Evolutionary conservation across 192 early-diverging fungal species (phyloP), one percentile per base, ranked within the genome.

Genomic region (Coemansia sp.): DNA sequence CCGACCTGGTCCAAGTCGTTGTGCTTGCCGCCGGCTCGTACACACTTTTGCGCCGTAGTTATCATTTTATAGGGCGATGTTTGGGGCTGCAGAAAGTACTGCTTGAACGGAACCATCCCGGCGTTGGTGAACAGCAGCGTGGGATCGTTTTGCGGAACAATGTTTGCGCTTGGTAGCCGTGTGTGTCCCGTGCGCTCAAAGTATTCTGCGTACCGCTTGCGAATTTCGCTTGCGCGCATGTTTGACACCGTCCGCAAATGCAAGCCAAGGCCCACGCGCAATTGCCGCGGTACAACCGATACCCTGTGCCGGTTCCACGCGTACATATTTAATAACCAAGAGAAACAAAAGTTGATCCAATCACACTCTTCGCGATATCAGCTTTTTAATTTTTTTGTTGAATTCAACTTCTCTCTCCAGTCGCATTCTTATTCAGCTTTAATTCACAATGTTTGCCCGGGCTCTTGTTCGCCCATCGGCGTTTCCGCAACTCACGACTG

Each of bases 1-100:
- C 97, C 97, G 12, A 97, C 95, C 79, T 98, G 94, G 58, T 98
- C 95, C 65, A 98, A 84, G 81, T 98, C 97, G 71, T 98, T 98
- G 78, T 99, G 97, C 80, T 99, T 99, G 55, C 97, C 97, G 57
- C 77, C 97, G 11, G 97, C 97, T 62, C 97, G 86, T 59, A 99
- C 94, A 80, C 97, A 99, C 82, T 98, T 98, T 86, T 99, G 97
- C 19, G 90, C 89, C 70, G 95, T 95, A 63, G 92, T 94, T 39
- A 88, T 89, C 71, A 93, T 85, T 47, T 89, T 88, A 38, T 94
- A 87, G 62, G 91, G 91, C 18, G 91, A 92, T 45, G 94, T 90
- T 16, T 87, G 85, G 12, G 92, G 93, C 62, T 89, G 89, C 64
- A 90, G 83, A 71, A 98, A 97, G 74, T 94, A 90, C 57, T 94